A percentile compares a stretch with the other conserved stretches of the same genome.
Conservation (phyloP, 345 rosid species). For the Carallia brachiata region DNA sequence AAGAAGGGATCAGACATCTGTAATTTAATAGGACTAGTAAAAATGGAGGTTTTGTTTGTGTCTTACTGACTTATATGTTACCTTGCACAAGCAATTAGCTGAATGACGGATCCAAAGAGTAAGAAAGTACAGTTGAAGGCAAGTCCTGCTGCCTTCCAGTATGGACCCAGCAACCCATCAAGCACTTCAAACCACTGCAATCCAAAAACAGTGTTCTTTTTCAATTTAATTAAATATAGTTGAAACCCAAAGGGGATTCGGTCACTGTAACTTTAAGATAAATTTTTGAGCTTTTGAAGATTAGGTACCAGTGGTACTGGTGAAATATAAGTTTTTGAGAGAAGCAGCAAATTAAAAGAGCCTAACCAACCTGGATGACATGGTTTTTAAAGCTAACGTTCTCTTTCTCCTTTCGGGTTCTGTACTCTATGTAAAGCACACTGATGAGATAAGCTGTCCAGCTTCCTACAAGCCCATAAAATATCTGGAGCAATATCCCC, state of each 20-base stretch:
- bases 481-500: slow-evolving; percentile 79
- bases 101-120: slow-evolving; percentile 95
- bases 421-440: slow-evolving; percentile 87
- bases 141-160: slow-evolving; percentile 93
- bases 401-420: slow-evolving; percentile 92
- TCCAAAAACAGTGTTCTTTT: background rate
- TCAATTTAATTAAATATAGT: background rate
- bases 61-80: background rate
- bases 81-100: slow-evolving; percentile 99
- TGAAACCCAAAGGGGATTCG: background rate
- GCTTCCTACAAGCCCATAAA: slow-evolving; percentile 88
- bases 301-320: slow-evolving; percentile 8
- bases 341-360: background rate
- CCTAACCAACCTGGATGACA: slow-evolving; percentile 63
- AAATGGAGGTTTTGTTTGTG: background rate
- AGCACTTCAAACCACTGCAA: slow-evolving; percentile 98
- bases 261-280: background rate
- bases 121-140: slow-evolving; percentile 98
- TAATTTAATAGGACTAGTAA: background rate
- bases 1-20: slow-evolving; percentile 3
- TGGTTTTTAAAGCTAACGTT: slow-evolving; percentile 93
- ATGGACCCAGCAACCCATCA: slow-evolving; percentile 88
- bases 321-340: background rate
- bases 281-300: background rate
- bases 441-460: slow-evolving; percentile 99